phyloP scores from a whole-genome alignment of 1,284 basidiomycete genomes.

The Fomitopsis schrenkii region DNA sequence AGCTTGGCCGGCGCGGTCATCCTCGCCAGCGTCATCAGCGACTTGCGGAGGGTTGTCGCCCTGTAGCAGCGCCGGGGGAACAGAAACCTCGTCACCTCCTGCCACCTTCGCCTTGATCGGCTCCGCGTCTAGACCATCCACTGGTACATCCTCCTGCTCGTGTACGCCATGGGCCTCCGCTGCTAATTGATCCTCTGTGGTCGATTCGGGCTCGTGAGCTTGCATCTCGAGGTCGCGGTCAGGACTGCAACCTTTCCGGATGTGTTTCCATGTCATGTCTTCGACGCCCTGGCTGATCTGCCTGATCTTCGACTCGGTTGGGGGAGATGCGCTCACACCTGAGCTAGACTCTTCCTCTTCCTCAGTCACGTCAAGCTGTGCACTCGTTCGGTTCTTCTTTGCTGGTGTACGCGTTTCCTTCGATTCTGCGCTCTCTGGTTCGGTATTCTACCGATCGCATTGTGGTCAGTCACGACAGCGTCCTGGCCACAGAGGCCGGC shows the following conservation, averaged over 20 bases:
- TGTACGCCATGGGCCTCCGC: background rate
- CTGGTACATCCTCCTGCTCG: background rate
- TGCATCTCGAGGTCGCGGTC: constrained; percentile 1
- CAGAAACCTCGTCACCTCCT: constrained; percentile 6
- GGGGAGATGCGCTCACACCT: constrained; percentile 54
- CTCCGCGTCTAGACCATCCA: background rate
- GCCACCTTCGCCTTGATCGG: constrained; percentile 4
- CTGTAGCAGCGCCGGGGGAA: constrained; percentile 6
- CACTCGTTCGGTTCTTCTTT: constrained; percentile 62
- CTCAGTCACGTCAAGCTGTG: constrained; percentile 55
- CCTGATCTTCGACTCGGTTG: constrained; percentile 66
- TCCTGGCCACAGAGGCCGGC: background rate
- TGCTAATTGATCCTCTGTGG: background rate
- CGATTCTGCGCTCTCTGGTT: constrained; percentile 20
- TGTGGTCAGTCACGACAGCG: constrained; percentile 3
- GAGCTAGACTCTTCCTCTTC: constrained; percentile 42
- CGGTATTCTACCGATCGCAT: constrained; percentile 38
- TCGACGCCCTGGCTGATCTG: constrained; percentile 76
- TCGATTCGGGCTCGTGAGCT: background rate
- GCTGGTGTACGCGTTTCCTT: constrained; percentile 50
- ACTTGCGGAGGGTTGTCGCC: constrained; percentile 21
- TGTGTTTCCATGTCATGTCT: constrained; percentile 65
- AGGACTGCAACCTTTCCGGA: constrained; percentile 25
- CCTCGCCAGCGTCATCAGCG: constrained; percentile 16
- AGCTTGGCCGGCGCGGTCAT: constrained; percentile 22